Conservation (phyloP, 305 asterid species). For the Striga hermonthica region DNA sequence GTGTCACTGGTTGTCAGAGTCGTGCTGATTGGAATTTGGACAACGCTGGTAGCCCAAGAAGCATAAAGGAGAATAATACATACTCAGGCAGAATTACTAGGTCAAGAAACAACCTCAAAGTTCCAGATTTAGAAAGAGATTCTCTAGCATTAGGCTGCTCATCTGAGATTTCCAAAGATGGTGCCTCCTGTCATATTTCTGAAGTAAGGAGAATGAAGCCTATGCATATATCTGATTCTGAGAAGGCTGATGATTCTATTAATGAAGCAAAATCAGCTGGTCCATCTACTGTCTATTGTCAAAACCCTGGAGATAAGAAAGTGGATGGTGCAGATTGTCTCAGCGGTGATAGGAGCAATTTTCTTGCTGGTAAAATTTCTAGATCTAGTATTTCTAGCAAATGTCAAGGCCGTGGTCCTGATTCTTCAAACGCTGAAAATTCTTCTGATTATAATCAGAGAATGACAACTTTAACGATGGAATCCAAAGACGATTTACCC, state of each 20-base stretch:
- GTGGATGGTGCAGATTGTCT: slow-evolving; percentile 33
- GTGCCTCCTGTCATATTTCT: slow-evolving; percentile 24
- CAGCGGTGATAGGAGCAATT: slow-evolving; percentile 32
- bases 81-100: slow-evolving; percentile 34
- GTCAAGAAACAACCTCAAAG: slow-evolving; percentile 33
- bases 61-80: slow-evolving; percentile 36
- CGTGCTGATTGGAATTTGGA: slow-evolving; percentile 32
- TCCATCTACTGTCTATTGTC: slow-evolving; percentile 32
- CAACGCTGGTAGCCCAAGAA: slow-evolving; percentile 34
- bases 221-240: slow-evolving; percentile 31
- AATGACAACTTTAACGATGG: slow-evolving; percentile 28
- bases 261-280: slow-evolving; percentile 33
- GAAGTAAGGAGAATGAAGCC: slow-evolving; percentile 26
- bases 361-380: slow-evolving; percentile 31
- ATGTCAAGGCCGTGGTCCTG: slow-evolving; percentile 26
- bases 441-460: slow-evolving; percentile 36
- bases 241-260: slow-evolving; percentile 33
- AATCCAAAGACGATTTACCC: slow-evolving; percentile 35
- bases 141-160: slow-evolving; percentile 25
- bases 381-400: slow-evolving; percentile 29
- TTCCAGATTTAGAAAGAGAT: slow-evolving; percentile 29
- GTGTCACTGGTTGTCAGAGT: slow-evolving; percentile 35
- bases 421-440: slow-evolving; percentile 33
- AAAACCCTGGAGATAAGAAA: slow-evolving; percentile 34
- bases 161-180: slow-evolving; percentile 28